Evolutionary conservation across 2,329 filamentous ascomycete species (phyloP).

Genomic region (Penicillium sp.): DNA sequence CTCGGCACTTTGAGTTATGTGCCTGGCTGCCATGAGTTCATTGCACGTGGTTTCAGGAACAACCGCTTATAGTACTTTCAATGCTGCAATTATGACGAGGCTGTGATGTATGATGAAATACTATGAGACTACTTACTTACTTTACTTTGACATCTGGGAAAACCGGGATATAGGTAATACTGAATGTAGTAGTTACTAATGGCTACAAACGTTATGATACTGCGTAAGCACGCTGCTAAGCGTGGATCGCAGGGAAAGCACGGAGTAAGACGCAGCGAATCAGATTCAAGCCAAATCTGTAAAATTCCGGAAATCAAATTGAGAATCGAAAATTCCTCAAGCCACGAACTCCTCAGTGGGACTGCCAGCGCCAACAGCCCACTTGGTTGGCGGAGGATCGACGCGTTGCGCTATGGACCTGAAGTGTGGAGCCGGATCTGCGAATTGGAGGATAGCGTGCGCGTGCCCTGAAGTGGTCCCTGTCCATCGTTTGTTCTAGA

Average conservation of each 20-base stretch:
- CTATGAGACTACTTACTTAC: too few relatives aligned
- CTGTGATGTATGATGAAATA: too few relatives aligned
- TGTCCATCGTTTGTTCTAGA: conserved; percentile 22
- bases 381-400: conserved; percentile 6
- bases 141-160: too few relatives aligned
- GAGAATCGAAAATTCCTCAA: not conserved
- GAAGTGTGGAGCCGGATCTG: not conserved
- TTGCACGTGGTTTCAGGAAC: not conserved
- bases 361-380: not conserved
- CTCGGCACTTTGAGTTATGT: conserved; percentile 5
- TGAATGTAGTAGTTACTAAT: too few relatives aligned
- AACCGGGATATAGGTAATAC: too few relatives aligned
- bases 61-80: not conserved
- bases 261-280: too few relatives aligned
- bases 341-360: not conserved
- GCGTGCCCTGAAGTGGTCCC: not conserved
- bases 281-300: too few relatives aligned
- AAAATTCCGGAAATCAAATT: not conserved
- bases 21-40: not conserved
- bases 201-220: too few relatives aligned
- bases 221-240: not conserved
- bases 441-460: not conserved
- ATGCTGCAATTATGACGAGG: not conserved
- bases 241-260: not conserved
- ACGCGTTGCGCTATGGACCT: not conserved